Conservation (phyloP, 768 basidiomycete species). For the Lactarius quietus region DNA sequence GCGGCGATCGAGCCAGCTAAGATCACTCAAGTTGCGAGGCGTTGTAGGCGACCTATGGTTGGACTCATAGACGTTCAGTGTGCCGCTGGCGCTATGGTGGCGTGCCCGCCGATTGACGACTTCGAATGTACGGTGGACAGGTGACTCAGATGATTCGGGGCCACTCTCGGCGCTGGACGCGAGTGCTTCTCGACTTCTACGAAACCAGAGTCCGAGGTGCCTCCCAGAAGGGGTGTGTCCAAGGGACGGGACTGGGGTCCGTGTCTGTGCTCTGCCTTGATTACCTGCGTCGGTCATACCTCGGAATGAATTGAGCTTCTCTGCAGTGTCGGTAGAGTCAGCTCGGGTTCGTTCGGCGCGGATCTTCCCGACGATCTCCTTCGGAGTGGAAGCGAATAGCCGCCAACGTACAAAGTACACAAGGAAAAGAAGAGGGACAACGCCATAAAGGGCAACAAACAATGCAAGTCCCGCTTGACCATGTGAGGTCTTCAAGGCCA, state of each 20-base stretch:
- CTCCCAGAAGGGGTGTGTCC: slow-evolving; percentile 33
- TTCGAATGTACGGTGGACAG: slow-evolving; percentile 41
- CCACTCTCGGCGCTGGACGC: slow-evolving; percentile 39
- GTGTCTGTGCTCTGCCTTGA: slow-evolving; percentile 27
- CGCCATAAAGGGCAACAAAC: slow-evolving; percentile 55
- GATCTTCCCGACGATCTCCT: slow-evolving; percentile 10
- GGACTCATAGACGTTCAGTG: slow-evolving; percentile 35
- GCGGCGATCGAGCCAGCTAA: slow-evolving; percentile 75
- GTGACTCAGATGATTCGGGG: slow-evolving; percentile 26
- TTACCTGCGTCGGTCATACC: slow-evolving; percentile 14
- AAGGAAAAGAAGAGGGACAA: slow-evolving; percentile 44
- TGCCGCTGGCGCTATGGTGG: slow-evolving; percentile 47
- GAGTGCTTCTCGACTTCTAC: slow-evolving; percentile 37
- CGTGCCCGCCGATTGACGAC: slow-evolving; percentile 51
- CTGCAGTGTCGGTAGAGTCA: slow-evolving; percentile 40
- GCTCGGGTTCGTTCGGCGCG: slow-evolving; percentile 29
- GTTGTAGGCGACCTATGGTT: slow-evolving; percentile 44
- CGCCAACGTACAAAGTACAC: slow-evolving; percentile 27
- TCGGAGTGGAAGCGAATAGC: slow-evolving; percentile 12
- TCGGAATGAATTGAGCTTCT: slow-evolving; percentile 36
- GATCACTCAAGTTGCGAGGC: slow-evolving; percentile 59
- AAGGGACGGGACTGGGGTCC: slow-evolving; percentile 32
- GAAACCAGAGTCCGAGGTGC: slow-evolving; percentile 38
- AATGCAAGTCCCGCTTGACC: slow-evolving; percentile 62
- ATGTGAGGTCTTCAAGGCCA: slow-evolving; percentile 55